A percentile compares a stretch with the other conserved stretches of the same genome.
phyloP scores from a whole-genome alignment of 257 asterid species.

The Coffea canephora region DNA sequence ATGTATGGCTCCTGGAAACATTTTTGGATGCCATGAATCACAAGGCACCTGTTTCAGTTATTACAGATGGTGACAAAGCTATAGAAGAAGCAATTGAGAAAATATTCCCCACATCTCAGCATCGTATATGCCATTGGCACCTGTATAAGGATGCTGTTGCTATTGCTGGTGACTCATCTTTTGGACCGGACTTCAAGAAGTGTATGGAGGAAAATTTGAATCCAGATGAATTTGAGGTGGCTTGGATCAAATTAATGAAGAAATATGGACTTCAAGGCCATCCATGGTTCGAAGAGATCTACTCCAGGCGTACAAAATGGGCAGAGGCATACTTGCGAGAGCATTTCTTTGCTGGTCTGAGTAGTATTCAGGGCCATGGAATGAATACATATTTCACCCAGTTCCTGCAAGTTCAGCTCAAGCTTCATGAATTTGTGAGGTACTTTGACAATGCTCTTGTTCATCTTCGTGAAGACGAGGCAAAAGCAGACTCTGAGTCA shows the following conservation, averaged over 20 bases:
- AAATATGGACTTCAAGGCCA: not conserved
- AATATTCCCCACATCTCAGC: not conserved
- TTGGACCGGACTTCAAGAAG: not conserved
- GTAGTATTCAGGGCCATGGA: not conserved
- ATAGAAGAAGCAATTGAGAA: conserved; percentile 12
- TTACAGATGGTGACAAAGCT: conserved; percentile 3
- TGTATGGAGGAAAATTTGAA: not conserved
- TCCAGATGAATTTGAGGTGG: conserved; percentile 5
- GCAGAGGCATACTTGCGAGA: conserved; percentile 2
- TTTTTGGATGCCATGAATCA: conserved; percentile 16
- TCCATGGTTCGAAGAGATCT: not conserved
- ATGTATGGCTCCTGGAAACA: conserved; percentile 12
- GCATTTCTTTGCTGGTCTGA: conserved; percentile 7
- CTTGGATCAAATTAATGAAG: not conserved
- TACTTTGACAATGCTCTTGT: conserved; percentile 10
- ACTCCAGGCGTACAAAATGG: not conserved
- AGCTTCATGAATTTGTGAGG: conserved; percentile 3
- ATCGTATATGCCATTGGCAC: conserved; percentile 14
- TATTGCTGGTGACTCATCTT: not conserved
- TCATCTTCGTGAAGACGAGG: conserved; percentile 1
- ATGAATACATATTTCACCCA: conserved; percentile 2
- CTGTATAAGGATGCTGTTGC: not conserved
- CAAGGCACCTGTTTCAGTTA: conserved; percentile 6
- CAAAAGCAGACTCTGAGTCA: not conserved
- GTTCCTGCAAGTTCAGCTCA: conserved; percentile 8